Evolutionary conservation across 1,284 basidiomycete genomes (phyloP), one percentile per base, ranked within the genome.

Genomic region (Cryptococcus sp.): DNA sequence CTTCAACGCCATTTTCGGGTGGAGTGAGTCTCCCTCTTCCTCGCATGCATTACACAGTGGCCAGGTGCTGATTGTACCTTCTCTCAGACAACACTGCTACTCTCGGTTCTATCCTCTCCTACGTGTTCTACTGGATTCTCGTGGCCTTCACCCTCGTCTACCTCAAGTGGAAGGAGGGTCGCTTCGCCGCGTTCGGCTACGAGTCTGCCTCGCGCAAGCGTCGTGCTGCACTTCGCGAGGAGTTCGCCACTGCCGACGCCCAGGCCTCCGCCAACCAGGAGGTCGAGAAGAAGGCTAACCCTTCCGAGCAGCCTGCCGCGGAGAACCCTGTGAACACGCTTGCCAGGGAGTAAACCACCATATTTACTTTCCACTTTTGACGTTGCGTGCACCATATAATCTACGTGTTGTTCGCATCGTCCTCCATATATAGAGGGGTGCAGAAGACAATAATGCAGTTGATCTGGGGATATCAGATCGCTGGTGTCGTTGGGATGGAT

Each of bases 51-150:
- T 24, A 36, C 43, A 8, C 4, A 5, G 15, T 20, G 28, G 28
- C 18, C 18, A 24, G 12, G 24, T 15, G 16, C 45, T 53, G 43
- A 47, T 44, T n/a, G 13, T 39, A 13, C 0, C 20, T 4, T 24
- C 28, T 28, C n/a, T 33, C 45, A 59, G 57, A 76, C 67, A 76
- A 77, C 67, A 72, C 62, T 47, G 77, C 75, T 13, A 73, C 72
- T 79, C 83, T 87, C 59, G 88, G 88, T 13, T 82, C 84, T 1
- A 81, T 91, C 37, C 76, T 91, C 8, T 77, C 83, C 1, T 91
- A 91, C 69, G 82, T 88, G 43, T 85, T 87, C 70, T 91, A 89
- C 79, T 92, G 88, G 89, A 63, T 91, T 53, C 81, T 83, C 12
- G 85, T 86, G 61, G 84, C 88, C 43, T 79, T 69, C 36, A 78